phyloP scores from a whole-genome alignment of 768 basidiomycete species.

The Pleurotus salmoneostramineus region DNA sequence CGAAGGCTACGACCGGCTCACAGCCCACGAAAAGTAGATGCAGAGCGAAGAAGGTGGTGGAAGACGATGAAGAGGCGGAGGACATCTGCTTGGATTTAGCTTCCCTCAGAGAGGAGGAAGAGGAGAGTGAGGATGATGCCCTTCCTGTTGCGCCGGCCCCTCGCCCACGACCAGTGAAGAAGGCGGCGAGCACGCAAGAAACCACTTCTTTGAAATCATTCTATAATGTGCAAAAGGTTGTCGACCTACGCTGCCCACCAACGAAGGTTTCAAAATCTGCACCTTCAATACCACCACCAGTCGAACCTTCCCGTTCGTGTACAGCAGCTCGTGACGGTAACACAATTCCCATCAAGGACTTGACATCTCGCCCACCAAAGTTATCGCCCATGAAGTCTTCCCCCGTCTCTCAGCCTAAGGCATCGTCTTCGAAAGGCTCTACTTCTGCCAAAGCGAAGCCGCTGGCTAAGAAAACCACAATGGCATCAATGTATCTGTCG shows the following conservation, averaged over 20 bases:
- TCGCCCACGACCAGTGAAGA: constrained; percentile 15
- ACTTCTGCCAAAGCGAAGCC: no score
- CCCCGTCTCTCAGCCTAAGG: not conserved
- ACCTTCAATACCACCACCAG: no score
- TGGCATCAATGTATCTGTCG: constrained; percentile 9
- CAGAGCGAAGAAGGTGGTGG: not conserved
- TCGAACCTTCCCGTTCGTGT: no score
- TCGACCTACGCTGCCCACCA: not conserved
- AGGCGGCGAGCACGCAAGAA: constrained; percentile 1
- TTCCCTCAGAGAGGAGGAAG: constrained; percentile 7
- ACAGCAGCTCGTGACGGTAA: no score
- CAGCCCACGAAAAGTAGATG: not conserved
- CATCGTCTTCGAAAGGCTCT: not conserved
- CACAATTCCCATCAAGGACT: not conserved
- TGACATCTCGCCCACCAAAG: not conserved
- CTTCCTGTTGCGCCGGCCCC: constrained; percentile 5
- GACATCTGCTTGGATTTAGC: constrained; percentile 1
- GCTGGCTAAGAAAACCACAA: no score
- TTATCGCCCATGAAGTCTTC: constrained; percentile 7
- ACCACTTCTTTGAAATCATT: constrained; percentile 12
- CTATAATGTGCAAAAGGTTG: constrained; percentile 13
- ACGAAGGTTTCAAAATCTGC: not conserved
- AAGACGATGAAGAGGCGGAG: not conserved
- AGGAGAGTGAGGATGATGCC: constrained; percentile 5
- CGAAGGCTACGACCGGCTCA: not conserved